Evolutionary conservation across 2,329 filamentous ascomycete genomes (phyloP).

Genomic region (Pseudopyrenochaeta lycopersici): DNA sequence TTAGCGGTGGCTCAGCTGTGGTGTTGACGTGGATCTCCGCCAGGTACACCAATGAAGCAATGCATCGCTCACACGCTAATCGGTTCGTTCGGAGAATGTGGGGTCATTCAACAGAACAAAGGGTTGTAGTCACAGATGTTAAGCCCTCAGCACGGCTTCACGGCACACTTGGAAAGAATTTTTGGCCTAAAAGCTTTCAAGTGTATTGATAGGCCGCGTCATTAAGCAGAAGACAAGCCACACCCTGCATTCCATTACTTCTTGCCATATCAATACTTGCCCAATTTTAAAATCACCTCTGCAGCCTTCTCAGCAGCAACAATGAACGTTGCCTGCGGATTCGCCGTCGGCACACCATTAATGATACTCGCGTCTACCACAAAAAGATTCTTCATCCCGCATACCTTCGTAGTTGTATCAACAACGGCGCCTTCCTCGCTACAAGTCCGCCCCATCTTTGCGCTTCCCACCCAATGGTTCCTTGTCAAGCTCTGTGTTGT

Average conservation of each 20-base stretch:
- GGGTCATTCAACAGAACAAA: not conserved
- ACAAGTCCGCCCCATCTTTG: conserved; percentile 55
- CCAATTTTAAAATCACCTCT: conserved; percentile 13
- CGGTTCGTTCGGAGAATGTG: conserved; percentile 4
- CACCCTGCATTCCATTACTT: not conserved
- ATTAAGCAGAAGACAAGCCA: not conserved
- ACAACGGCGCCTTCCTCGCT: conserved; percentile 49
- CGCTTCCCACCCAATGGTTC: conserved; percentile 58
- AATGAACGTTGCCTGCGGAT: conserved; percentile 19
- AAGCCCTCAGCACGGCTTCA: not conserved
- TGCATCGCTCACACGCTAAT: conserved; percentile 9
- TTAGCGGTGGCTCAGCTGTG: conserved; percentile 20
- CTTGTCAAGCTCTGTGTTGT: not conserved
- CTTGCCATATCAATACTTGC: not conserved
- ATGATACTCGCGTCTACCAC: conserved; percentile 48
- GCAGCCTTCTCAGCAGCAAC: conserved; percentile 19
- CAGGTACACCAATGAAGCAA: conserved; percentile 16
- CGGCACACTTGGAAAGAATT: no score
- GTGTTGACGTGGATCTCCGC: conserved; percentile 13
- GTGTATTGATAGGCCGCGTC: no score
- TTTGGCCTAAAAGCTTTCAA: no score
- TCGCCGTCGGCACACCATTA: conserved; percentile 18
- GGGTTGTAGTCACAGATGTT: not conserved
- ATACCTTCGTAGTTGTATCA: conserved; percentile 55
- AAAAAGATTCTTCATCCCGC: conserved; percentile 48